A percentile compares a stretch with the other conserved stretches of the same genome.
phyloP scores from a whole-genome alignment of 2,329 filamentous ascomycete species.

The Hawksworthiomyces lignivorus region DNA sequence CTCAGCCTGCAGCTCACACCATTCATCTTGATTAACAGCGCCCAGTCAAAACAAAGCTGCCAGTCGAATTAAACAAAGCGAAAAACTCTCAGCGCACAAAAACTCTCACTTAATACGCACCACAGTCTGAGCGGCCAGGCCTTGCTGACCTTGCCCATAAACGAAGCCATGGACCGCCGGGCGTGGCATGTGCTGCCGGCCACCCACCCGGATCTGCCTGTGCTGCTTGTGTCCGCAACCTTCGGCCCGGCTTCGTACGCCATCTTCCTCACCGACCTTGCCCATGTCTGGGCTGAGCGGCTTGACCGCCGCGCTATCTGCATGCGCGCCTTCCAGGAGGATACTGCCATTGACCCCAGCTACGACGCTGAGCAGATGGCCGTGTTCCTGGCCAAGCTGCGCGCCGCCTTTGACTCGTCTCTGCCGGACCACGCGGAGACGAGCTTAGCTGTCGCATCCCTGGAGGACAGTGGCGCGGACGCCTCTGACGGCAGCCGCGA shows the following conservation, averaged over 20 bases:
- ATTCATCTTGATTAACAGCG: too few relatives aligned
- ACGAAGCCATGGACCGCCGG: too few relatives aligned
- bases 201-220: constrained; percentile 39
- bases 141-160: too few relatives aligned
- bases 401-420: constrained; percentile 41
- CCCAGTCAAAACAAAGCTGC: too few relatives aligned
- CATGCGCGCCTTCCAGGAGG: constrained; percentile 51
- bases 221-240: constrained; percentile 54
- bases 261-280: constrained; percentile 63
- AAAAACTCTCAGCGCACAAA: too few relatives aligned
- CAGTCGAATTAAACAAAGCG: too few relatives aligned
- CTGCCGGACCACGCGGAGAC: constrained; percentile 25
- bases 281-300: constrained; percentile 63
- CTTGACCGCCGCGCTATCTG: constrained; percentile 56
- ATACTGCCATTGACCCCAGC: constrained; percentile 66
- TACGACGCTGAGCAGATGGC: constrained; percentile 60
- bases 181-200: constrained; percentile 43
- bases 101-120: too few relatives aligned
- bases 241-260: constrained; percentile 50
- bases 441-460: constrained; percentile 23
- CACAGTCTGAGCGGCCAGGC: too few relatives aligned
- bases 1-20: too few relatives aligned
- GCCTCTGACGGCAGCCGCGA: constrained; percentile 13
- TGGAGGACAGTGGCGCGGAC: background rate
- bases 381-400: constrained; percentile 58